A percentile compares a stretch with the other conserved stretches of the same genome.
Conservation (phyloP, 768 basidiomycete species). For the Suillus subluteus region DNA sequence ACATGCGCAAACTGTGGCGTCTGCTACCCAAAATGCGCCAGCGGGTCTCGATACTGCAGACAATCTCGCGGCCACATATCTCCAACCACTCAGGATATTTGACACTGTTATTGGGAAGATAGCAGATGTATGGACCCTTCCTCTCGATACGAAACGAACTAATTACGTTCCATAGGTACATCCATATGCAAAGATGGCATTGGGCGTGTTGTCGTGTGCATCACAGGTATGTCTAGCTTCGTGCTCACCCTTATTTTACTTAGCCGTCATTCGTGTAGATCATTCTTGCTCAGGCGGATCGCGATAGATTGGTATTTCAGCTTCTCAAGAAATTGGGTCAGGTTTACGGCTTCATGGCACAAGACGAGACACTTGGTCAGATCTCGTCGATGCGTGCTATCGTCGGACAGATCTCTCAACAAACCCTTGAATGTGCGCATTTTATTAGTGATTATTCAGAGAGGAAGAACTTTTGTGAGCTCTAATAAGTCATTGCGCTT, state of each 20-base stretch:
- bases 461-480: neutral
- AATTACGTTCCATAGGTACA: neutral
- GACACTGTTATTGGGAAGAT: neutral
- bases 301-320: neutral
- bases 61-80: neutral
- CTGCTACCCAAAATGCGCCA: neutral
- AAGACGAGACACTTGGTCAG: neutral
- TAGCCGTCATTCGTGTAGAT: neutral
- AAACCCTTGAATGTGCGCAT: neutral
- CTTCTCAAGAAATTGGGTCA: slow-evolving; percentile 6
- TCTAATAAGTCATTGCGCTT: neutral
- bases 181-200: neutral
- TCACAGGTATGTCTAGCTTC: neutral
- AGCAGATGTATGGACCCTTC: neutral
- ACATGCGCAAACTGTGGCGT: neutral
- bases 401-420: neutral
- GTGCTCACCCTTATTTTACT: neutral
- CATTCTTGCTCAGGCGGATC: neutral
- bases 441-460: neutral
- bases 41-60: neutral
- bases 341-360: neutral
- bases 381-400: neutral
- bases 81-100: neutral
- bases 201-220: neutral
- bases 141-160: neutral